Conservation (phyloP, 2,329 filamentous ascomycete genomes). For the Pseudogymnoascus sp. region DNA sequence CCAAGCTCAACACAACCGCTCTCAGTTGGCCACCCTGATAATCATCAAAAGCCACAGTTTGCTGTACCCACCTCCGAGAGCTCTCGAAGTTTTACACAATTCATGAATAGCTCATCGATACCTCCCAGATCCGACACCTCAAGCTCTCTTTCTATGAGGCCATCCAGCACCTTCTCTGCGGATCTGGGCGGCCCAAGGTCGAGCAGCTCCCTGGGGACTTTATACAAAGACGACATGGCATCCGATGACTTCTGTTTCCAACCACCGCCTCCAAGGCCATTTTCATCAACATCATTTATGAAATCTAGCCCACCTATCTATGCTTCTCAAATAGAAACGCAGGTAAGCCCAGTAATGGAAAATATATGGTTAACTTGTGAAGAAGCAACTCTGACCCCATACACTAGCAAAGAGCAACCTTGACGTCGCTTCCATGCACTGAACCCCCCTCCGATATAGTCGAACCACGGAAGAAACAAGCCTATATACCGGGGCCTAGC, state of each 20-base stretch:
- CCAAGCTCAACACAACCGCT: neutral
- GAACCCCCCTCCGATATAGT: neutral
- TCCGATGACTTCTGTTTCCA: constrained; percentile 9
- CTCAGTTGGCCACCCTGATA: neutral
- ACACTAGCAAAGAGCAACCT: neutral
- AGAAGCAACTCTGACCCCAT: neutral
- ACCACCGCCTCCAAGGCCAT: constrained; percentile 15
- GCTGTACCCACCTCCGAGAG: neutral
- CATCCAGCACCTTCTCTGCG: neutral
- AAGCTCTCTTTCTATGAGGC: neutral
- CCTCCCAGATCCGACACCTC: neutral
- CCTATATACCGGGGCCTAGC: neutral
- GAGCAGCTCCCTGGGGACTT: neutral
- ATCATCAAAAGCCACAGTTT: neutral
- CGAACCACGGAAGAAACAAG: neutral
- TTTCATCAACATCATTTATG: neutral
- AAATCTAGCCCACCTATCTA: constrained; percentile 12
- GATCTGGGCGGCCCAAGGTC: neutral
- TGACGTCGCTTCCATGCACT: neutral
- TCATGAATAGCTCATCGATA: neutral
- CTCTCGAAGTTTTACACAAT: neutral
- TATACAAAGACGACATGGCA: neutral
- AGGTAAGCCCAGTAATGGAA: constrained; percentile 14
- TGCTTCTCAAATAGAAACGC: constrained; percentile 17
- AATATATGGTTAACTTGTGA: neutral